A percentile compares a stretch with the other conserved stretches of the same genome.
These are phyloP conservation scores for Dimargaris cristalligena DNA, from an alignment of 192 early-diverging fungal species.

Conservation along the genomic window DNA sequence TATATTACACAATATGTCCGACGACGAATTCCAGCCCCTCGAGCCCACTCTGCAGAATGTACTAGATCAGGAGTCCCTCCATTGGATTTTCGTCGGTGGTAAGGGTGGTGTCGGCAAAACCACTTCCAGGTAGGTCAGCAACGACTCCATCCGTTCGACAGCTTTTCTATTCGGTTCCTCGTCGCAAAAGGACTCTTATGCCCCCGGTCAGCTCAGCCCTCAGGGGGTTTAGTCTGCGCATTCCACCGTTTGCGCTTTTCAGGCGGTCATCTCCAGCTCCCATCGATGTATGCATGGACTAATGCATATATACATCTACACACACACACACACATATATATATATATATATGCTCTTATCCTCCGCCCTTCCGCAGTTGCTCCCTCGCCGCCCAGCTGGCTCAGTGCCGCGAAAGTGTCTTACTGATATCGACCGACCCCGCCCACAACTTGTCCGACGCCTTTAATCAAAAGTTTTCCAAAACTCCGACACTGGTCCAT, in stretches of 20 bases:
- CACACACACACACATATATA: too few relatives aligned
- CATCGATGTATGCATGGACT: too few relatives aligned
- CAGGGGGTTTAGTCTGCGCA: too few relatives aligned
- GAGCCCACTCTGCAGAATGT: slow-evolving; percentile 88
- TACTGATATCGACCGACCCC: slow-evolving; percentile 97
- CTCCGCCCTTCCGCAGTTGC: too few relatives aligned
- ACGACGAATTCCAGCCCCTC: slow-evolving; percentile 55
- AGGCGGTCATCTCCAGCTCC: too few relatives aligned
- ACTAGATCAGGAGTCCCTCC: slow-evolving; percentile 85
- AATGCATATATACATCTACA: too few relatives aligned
- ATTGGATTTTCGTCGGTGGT: slow-evolving; percentile 99
- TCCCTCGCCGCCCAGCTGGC: slow-evolving; percentile 88
- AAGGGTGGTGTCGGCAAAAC: slow-evolving; percentile 98
- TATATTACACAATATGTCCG: slow-evolving; percentile 17
- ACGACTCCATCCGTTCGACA: too few relatives aligned
- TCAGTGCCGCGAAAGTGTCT: slow-evolving; percentile 76
- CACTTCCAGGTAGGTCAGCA: slow-evolving; percentile 39
- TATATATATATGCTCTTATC: too few relatives aligned
- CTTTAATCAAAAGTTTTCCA: slow-evolving; percentile 98
- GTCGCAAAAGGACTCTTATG: too few relatives aligned
- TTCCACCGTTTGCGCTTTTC: too few relatives aligned
- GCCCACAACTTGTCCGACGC: slow-evolving; percentile 99
- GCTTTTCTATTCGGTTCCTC: too few relatives aligned
- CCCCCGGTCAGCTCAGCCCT: too few relatives aligned
- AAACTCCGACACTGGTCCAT: slow-evolving; percentile 83